Conservation (phyloP, 306 rosid species). For the Cicer bijugum region DNA sequence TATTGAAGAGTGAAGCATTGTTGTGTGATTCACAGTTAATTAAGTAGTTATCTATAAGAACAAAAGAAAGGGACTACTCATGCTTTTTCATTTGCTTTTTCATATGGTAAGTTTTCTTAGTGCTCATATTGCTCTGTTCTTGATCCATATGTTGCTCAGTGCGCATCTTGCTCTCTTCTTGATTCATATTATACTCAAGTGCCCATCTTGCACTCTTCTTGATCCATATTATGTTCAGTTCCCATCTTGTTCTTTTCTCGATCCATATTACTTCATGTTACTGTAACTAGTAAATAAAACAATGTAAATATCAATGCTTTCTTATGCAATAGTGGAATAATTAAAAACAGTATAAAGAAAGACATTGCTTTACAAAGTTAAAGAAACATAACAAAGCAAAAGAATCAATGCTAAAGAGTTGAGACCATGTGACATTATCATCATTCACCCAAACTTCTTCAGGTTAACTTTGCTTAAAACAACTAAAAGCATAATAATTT, state of each 20-base stretch:
- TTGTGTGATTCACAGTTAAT: constrained; percentile 76
- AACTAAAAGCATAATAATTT: too few relatives aligned
- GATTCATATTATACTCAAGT: constrained; percentile 28
- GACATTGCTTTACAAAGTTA: too few relatives aligned
- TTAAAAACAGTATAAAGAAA: too few relatives aligned
- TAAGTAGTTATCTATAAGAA: constrained; percentile 73
- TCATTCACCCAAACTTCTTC: too few relatives aligned
- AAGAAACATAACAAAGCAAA: too few relatives aligned
- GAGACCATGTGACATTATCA: too few relatives aligned
- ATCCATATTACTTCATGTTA: constrained; percentile 41
- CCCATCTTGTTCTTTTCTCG: constrained; percentile 34
- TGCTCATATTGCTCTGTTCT: constrained; percentile 30
- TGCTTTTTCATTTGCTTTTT: constrained; percentile 35
- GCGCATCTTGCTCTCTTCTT: constrained; percentile 31
- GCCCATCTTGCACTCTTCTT: constrained; percentile 31
- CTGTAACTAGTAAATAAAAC: constrained; percentile 27
- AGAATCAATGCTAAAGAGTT: too few relatives aligned
- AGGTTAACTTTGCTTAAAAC: too few relatives aligned
- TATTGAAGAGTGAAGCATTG: constrained; percentile 61
- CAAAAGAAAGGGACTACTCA: constrained; percentile 59
- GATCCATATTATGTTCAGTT: constrained; percentile 22
- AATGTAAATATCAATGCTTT: background rate
- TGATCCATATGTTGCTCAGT: constrained; percentile 18
- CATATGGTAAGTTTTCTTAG: constrained; percentile 5
- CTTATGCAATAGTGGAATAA: too few relatives aligned